Evolutionary conservation across 164 flowering plant genomes (phyloP).

Genomic region (Vitis labrusca): DNA sequence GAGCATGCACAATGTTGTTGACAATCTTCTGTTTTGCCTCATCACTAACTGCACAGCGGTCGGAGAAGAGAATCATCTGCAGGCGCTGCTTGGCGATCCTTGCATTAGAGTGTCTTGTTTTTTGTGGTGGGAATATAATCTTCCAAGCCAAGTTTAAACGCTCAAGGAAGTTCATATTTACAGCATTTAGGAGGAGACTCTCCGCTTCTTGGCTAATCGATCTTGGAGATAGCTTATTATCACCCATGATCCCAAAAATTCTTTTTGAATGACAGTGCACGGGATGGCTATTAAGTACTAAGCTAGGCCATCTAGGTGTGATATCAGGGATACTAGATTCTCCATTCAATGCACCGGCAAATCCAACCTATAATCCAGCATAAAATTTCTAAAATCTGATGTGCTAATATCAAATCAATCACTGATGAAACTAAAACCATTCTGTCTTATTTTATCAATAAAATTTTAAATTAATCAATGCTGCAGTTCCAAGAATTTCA

Average conservation of each 20-base stretch:
- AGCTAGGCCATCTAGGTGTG: conserved; percentile 30
- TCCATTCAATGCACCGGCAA: conserved; percentile 15
- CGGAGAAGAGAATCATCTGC: conserved; percentile 97
- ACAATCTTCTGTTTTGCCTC: conserved; percentile 92
- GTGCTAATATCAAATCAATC: too few relatives aligned
- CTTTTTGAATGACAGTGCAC: conserved; percentile 25
- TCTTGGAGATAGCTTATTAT: conserved; percentile 35
- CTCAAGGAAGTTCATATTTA: conserved; percentile 81
- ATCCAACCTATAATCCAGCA: too few relatives aligned
- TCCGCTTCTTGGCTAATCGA: conserved; percentile 62
- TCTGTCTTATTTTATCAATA: too few relatives aligned
- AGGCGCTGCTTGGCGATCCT: conserved; percentile 90
- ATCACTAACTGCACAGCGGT: conserved; percentile 93
- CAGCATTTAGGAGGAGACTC: conserved; percentile 64
- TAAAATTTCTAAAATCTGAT: too few relatives aligned
- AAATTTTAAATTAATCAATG: too few relatives aligned
- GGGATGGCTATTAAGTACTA: conserved; percentile 19
- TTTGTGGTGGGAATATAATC: conserved; percentile 73
- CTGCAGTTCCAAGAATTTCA: too few relatives aligned
- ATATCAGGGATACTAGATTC: conserved; percentile 29
- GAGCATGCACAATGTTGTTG: conserved; percentile 67
- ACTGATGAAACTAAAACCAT: too few relatives aligned
- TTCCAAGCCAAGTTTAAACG: conserved; percentile 92
- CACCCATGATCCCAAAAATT: conserved; percentile 35
- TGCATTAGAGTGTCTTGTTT: conserved; percentile 69